Evolutionary conservation across 108 stramenopile species (phyloP).

Genomic region (Skeletonema tropicum): DNA sequence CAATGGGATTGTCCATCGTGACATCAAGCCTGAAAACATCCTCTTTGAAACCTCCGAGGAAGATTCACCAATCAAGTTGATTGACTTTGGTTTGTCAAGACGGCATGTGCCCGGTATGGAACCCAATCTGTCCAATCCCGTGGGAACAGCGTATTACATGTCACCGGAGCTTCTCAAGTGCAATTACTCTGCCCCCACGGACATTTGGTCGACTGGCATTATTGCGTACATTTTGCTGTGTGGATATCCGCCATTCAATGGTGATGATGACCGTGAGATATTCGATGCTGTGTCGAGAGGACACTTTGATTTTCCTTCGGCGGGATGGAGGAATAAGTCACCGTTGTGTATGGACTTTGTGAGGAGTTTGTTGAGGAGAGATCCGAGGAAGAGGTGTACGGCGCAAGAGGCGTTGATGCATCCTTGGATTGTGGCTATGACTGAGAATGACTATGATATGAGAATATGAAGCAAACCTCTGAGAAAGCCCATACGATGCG

Average conservation of each 20-base stretch:
- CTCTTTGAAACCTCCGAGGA: slow-evolving; percentile 46
- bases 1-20: slow-evolving; percentile 64
- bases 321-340: slow-evolving; percentile 10
- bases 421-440: slow-evolving; percentile 37
- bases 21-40: slow-evolving; percentile 77
- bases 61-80: slow-evolving; percentile 61
- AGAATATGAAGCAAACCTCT: no score
- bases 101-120: not conserved
- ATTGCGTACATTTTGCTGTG: slow-evolving; percentile 73
- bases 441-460: not conserved
- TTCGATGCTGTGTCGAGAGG: slow-evolving; percentile 6
- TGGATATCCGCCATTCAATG: slow-evolving; percentile 66
- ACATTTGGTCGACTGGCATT: slow-evolving; percentile 79
- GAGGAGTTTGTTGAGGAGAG: slow-evolving; percentile 36
- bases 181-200: slow-evolving; percentile 44
- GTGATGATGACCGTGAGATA: slow-evolving; percentile 1
- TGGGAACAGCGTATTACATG: slow-evolving; percentile 65
- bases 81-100: slow-evolving; percentile 75
- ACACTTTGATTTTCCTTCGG: slow-evolving; percentile 5
- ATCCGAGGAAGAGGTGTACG: slow-evolving; percentile 37
- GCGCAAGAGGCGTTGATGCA: slow-evolving; percentile 39
- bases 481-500: no score
- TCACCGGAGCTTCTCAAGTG: slow-evolving; percentile 63
- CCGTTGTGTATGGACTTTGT: slow-evolving; percentile 52
- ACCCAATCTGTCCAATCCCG: slow-evolving; percentile 28